A percentile compares a stretch with the other conserved stretches of the same genome.
Conservation (phyloP, 345 rosid species). For the Hibiscus tridactylites region DNA sequence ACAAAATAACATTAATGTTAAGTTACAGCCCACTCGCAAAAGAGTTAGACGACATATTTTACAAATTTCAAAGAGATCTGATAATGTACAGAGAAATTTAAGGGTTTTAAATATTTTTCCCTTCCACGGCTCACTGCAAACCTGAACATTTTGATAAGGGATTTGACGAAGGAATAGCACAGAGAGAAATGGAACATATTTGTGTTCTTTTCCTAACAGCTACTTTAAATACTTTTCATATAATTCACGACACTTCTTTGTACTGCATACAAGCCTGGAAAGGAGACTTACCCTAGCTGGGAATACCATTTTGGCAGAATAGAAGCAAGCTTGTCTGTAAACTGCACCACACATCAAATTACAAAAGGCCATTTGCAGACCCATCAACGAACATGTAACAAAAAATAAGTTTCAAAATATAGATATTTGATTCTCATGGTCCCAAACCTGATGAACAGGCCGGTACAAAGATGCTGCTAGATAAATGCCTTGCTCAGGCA, state of each 20-base stretch:
- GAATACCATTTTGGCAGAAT: conserved; percentile 81
- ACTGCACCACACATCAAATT: conserved; percentile 50
- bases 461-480: conserved; percentile 92
- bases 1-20: conserved; percentile 2
- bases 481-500: conserved; percentile 98
- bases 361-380: conserved; percentile 9
- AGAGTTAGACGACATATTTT: not conserved
- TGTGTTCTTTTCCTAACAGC: not conserved
- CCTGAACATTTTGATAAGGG: not conserved
- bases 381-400: conserved; percentile 1
- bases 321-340: conserved; percentile 80
- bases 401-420: not conserved
- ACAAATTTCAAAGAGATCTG: not conserved
- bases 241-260: not conserved
- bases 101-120: not conserved
- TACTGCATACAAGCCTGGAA: conserved; percentile 3
- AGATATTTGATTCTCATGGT: not conserved
- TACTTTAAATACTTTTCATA: not conserved
- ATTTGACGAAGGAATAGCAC: not conserved
- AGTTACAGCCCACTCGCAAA: not conserved
- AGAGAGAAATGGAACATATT: not conserved
- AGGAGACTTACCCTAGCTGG: conserved; percentile 72
- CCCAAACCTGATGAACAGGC: conserved; percentile 86
- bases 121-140: conserved; percentile 1
- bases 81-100: not conserved